A percentile compares a stretch with the other conserved stretches of the same genome.
These are phyloP conservation scores for Pestalotiopsis sp. DNA, from an alignment of 2,329 filamentous ascomycete species.

Conservation along the genomic window DNA sequence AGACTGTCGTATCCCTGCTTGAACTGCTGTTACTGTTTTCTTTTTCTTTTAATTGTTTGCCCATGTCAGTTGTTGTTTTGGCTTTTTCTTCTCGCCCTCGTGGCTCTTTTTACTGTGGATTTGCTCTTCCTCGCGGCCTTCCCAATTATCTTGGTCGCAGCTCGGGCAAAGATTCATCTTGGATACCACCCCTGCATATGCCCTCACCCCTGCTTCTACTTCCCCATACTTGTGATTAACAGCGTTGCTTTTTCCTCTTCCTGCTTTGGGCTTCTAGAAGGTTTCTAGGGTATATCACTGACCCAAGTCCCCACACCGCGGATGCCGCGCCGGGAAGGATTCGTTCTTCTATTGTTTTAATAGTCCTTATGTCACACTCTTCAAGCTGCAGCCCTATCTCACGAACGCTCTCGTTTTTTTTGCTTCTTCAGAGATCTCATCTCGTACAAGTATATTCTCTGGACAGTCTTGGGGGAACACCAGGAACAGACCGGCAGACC, in stretches of 20 bases:
- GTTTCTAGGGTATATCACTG: not conserved
- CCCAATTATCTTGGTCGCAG: not conserved
- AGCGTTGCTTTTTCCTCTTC: not conserved
- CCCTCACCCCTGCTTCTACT: not conserved
- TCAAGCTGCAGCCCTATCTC: not conserved
- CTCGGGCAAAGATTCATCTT: not conserved
- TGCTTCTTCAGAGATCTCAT: not conserved
- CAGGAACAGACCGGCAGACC: not conserved
- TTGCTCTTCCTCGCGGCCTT: not conserved
- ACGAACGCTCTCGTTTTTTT: not conserved
- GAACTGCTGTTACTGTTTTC: not conserved
- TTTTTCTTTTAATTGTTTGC: not conserved
- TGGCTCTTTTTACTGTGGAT: not conserved
- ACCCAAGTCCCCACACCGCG: not conserved
- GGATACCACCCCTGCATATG: not conserved
- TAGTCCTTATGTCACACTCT: not conserved
- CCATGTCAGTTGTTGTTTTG: not conserved
- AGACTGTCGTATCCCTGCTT: not conserved
- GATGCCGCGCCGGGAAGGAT: not conserved
- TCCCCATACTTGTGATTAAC: slow-evolving; percentile 4
- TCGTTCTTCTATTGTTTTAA: not conserved
- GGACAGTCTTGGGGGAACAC: not conserved
- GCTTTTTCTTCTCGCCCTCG: not conserved
- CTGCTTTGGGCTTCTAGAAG: slow-evolving; percentile 1
- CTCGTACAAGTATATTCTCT: not conserved